These are phyloP conservation scores for Exophiala bonariae DNA, from an alignment of 2,329 filamentous ascomycete species.

Conservation along the genomic window DNA sequence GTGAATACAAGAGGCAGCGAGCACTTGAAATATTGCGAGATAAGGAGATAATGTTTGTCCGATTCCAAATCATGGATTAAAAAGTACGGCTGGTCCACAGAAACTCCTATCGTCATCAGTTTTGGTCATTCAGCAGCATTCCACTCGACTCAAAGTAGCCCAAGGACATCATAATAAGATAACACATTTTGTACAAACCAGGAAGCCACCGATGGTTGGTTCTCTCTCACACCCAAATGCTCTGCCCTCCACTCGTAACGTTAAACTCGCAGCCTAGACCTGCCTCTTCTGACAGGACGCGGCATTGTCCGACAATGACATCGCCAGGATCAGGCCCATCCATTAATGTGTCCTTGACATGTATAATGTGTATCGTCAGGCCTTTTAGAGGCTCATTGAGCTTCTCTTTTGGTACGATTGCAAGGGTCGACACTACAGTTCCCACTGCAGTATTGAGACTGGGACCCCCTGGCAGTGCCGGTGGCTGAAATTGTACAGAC, in stretches of 20 bases:
- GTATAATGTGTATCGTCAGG: constrained; percentile 82
- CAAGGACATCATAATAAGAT: background rate
- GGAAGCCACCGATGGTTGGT: background rate
- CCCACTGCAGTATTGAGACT: background rate
- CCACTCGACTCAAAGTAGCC: too few species aligned
- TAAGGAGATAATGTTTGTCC: too few species aligned
- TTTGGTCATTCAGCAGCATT: too few species aligned
- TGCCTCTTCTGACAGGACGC: constrained; percentile 62
- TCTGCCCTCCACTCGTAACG: constrained; percentile 66
- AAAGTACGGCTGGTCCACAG: too few species aligned
- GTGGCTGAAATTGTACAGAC: constrained; percentile 15
- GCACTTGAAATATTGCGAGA: too few species aligned
- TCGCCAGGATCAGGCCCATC: constrained; percentile 68
- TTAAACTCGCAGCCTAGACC: constrained; percentile 78
- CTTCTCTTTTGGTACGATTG: constrained; percentile 7
- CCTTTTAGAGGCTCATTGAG: constrained; percentile 56
- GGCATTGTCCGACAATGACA: constrained; percentile 69
- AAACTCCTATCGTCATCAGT: too few species aligned
- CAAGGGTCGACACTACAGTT: background rate
- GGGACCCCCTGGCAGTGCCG: background rate
- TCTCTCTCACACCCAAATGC: constrained; percentile 41
- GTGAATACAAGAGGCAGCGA: too few species aligned
- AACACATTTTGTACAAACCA: background rate
- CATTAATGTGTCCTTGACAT: constrained; percentile 82
- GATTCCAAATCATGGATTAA: too few species aligned